A percentile compares a stretch with the other conserved stretches of the same genome.
These are phyloP conservation scores for Diaporthe sp. DNA, from an alignment of 2,329 filamentous ascomycete genomes.

Conservation along the genomic window DNA sequence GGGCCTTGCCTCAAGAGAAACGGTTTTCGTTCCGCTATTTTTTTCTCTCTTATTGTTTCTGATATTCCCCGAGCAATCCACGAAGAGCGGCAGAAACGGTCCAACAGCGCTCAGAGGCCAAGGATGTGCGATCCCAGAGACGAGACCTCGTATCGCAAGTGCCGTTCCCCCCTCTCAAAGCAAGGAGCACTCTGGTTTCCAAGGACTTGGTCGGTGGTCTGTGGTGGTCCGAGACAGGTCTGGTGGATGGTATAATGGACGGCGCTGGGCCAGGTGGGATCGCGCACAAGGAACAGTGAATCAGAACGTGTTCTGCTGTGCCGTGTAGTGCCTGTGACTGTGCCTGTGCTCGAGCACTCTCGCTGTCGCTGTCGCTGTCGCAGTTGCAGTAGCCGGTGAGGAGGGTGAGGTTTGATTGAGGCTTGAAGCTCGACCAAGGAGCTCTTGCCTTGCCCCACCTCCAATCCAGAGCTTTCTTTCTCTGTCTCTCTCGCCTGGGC, in stretches of 20 bases:
- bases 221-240: conserved; percentile 18
- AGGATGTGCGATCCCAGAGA: conserved; percentile 14
- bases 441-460: not conserved
- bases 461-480: not conserved
- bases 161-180: conserved; percentile 3
- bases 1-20: conserved; percentile 11
- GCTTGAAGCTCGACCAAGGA: not conserved
- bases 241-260: conserved; percentile 1
- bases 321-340: not conserved
- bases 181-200: conserved; percentile 19
- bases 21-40: conserved; percentile 2
- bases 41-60: not conserved
- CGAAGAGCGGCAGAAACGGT: not conserved
- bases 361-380: not conserved
- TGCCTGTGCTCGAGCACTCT: not conserved
- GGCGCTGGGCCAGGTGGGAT: not conserved
- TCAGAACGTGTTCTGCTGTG: conserved; percentile 2
- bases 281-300: not conserved
- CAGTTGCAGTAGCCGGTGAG: not conserved
- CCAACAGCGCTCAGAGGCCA: not conserved
- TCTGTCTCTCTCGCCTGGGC: not conserved
- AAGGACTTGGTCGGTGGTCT: conserved; percentile 20
- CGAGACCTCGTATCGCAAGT: conserved; percentile 30
- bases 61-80: not conserved
- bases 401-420: not conserved